Conservation (phyloP, 108 stramenopile genomes). For the Nitzschia sp. region DNA sequence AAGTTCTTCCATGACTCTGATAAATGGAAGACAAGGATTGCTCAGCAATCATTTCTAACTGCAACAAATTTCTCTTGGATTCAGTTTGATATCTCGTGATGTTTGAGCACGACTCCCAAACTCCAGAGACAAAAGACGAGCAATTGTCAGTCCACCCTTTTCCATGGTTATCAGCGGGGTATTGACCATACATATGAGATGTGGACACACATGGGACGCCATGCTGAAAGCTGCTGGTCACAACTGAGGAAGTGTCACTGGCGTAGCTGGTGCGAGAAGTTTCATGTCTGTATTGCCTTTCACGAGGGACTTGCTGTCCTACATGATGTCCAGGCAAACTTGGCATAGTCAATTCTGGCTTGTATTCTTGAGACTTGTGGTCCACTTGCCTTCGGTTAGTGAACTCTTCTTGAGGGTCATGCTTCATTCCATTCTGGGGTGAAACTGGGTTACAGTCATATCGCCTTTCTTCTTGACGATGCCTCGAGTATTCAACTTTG, state of each 20-base stretch:
- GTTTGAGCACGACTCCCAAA: constrained; percentile 13
- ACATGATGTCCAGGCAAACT: no score
- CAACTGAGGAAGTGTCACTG: constrained; percentile 12
- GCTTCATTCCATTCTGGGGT: no score
- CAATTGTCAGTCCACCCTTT: constrained; percentile 11
- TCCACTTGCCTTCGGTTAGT: no score
- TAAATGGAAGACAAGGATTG: constrained; percentile 14
- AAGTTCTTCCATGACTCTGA: not conserved
- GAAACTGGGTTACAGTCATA: no score
- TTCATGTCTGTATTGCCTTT: no score
- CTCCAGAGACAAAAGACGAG: constrained; percentile 17
- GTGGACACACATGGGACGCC: constrained; percentile 3
- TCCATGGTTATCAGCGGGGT: not conserved
- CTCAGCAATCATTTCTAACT: constrained; percentile 17
- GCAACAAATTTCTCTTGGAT: constrained; percentile 14
- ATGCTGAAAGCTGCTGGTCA: constrained; percentile 6
- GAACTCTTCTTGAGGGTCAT: no score
- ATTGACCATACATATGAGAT: not conserved
- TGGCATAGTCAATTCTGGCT: no score
- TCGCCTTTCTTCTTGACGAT: no score
- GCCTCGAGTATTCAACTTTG: no score
- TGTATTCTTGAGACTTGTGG: no score
- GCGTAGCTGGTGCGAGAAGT: no score
- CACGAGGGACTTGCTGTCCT: no score
- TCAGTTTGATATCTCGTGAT: constrained; percentile 16